Evolutionary conservation across 1,284 basidiomycete species (phyloP), one percentile per base, ranked within the genome.

Genomic region (Apiotrichum mycotoxinovorans): DNA sequence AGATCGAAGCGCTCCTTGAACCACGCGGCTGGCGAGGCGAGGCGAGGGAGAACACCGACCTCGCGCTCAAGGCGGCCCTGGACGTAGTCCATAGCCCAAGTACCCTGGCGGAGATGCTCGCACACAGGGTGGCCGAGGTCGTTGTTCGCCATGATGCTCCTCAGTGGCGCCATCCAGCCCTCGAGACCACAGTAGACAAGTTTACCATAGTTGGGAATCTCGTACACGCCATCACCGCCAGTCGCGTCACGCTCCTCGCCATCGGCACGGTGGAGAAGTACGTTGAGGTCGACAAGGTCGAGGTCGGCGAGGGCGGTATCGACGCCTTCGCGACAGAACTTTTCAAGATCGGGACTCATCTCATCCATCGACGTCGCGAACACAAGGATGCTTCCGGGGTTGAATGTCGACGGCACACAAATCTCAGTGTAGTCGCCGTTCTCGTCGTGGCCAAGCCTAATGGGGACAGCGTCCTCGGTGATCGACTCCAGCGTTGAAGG

Each of bases 71-170:
- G 77, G 33, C 95, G 83, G 51, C 81, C 73, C 57, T 85, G 79
- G 15, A 89, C 82, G 68, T 96, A 96, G 72, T 95, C 89, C 65
- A 95, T 78, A 3, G 93, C 87, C 93, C 94, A 97, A 14, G 82
- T 81, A 8, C 94, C 93, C 47, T 87, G 82, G 58, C 94, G 83
- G 54, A 97, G 75, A 73, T 97, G 90, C 11, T 80, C 85, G 68
- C 91, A 95, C 5, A 97, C 80, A 0, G 91, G 83, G 73, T 96
- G 91, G 0, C 94, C 93, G 9, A 97, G 82, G 71, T 97, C 92
- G 73, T 96, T 97, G 69, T 84, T 83, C 60, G 81, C 80, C 83
- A 93, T 92, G 69, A 96, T 84, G 59, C 85, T 83, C 41, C 84
- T 81, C 52, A 97, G 79, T 0, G 86, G 86, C 62, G 87, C 84